Evolutionary conservation across 2,329 filamentous ascomycete species (phyloP), one percentile per base, ranked within the genome.

Genomic region (Claviceps maximensis): DNA sequence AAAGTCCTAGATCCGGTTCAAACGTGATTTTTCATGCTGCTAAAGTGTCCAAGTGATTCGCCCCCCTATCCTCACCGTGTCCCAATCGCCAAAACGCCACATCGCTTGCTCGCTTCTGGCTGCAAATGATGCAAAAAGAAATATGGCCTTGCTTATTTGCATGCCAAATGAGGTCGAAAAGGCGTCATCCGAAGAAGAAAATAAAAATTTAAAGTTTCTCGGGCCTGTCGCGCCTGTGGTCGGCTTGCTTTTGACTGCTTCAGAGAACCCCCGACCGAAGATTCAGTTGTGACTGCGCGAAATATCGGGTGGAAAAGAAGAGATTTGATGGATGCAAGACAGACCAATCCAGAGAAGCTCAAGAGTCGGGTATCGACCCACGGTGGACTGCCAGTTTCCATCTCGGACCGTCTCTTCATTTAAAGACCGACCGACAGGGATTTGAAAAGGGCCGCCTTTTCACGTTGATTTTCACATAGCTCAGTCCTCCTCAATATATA

Each of bases 1-100:
- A 66, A 64, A 60, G n/a, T 29, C 53, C 57, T 67, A 67, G 64
- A 67, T 64, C 56, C 65, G 59, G 61, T 60, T 64, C 54, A 62
- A 58, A 50, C 50, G 49, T 55, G 45, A 49, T 51, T 51, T 33
- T 49, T 31, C 49, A 49, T 50, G 40, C 27, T 51, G 52, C 29
- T 51, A 46, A 47, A 38, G 47, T 54, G 53, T 52, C 54, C 45
- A 56, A 54, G 47, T 52, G 19, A 52, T 40, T 44, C 6, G 45
- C 21, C 38, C 25, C 25, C 19, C 25, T 15, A 9, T 45, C 23
- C 15, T n/a, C n/a, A n/a, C n/a, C n/a, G n/a, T n/a, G n/a, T n/a
- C n/a, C 15, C 42, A 45, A 17, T 48, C 29, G 46, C 49, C 51
- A 4, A 19, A 51, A 53, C 47, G 38, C 48, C 54, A 50, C 33